These are phyloP conservation scores for Chlorella sorokiniana DNA, from an alignment of 139 green algal genomes.

Conservation along the genomic window DNA sequence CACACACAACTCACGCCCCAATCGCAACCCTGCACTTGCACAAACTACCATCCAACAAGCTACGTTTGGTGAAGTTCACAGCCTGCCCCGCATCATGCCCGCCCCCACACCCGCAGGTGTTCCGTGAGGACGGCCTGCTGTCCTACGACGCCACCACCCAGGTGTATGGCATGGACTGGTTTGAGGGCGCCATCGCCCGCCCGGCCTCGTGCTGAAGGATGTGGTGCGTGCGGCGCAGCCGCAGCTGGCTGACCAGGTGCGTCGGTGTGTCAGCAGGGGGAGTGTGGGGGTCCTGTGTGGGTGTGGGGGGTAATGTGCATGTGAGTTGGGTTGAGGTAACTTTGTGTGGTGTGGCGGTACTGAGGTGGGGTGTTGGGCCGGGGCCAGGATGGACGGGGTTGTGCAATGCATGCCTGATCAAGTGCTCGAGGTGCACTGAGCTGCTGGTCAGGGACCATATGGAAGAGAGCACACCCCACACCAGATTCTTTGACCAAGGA, in stretches of 20 bases:
- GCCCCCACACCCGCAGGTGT: conserved; percentile 5
- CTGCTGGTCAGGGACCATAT: no score
- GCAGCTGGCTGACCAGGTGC: not conserved
- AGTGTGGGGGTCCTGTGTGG: not conserved
- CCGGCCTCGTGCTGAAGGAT: conserved; percentile 68
- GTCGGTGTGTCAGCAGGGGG: not conserved
- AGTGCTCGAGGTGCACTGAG: no score
- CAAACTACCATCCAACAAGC: no score
- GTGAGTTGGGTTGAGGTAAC: not conserved
- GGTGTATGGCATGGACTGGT: conserved; percentile 63
- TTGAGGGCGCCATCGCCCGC: conserved; percentile 68
- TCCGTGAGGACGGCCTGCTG: conserved; percentile 53
- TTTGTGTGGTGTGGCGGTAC: not conserved
- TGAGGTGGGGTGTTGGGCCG: not conserved
- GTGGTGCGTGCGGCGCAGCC: conserved; percentile 47
- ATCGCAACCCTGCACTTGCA: no score
- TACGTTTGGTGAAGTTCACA: no score
- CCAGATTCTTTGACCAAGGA: not conserved
- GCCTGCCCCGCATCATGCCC: not conserved
- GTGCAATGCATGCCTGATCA: no score
- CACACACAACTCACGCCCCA: no score
- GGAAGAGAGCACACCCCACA: no score
- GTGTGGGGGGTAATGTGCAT: not conserved
- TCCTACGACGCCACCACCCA: conserved; percentile 9
- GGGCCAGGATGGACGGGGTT: no score